Evolutionary conservation across 345 rosid genomes (phyloP), one percentile per base, ranked within the genome.

Genomic region (Salix dunnii): DNA sequence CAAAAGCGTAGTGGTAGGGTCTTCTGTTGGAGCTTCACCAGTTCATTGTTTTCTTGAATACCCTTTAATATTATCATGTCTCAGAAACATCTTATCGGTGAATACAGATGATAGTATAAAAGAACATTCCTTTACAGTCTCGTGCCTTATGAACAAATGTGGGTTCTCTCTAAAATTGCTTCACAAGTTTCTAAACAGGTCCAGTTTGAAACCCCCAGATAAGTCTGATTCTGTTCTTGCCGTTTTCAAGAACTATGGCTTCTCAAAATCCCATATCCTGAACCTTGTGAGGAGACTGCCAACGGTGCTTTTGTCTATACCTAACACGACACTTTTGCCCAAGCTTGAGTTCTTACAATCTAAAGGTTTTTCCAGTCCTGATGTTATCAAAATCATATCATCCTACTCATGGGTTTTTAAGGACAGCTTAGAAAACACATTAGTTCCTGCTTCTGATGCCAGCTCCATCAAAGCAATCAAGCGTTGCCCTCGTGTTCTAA

Each of bases 291-390:
- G 21, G 21, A 27, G 7, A 16, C 23, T 1, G 2, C 72, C 51
- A 6, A 5, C 2, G 10, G 25, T 68, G 14, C 65, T 33, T 33
- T 2, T n/a, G 25, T 38, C 3, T 17, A 0, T 25, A 18, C 36
- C 68, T 18, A 25, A 40, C 18, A 61, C 14, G 7, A n/a, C 36
- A 6, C 9, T 76, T 11, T 35, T 40, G 20, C 79, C 74, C 62
- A 79, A 83, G 61, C 16, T 83, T 3, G 69, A 71, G 10, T 83
- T 80, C 28, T 77, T 83, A 11, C 6, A 10, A 5, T 74, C 83
- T 14, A 74, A 53, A 67, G 80, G 81, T 16, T 23, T 71, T 60
- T 83, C 83, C 2, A 48, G 58, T 1, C 6, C 67, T 23, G 76
- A 71, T 36, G 51, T 83, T 67, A 67, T 40, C 31, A 35, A 7